Conservation (phyloP, 2,329 filamentous ascomycete genomes). For the Aspergillus sp. region DNA sequence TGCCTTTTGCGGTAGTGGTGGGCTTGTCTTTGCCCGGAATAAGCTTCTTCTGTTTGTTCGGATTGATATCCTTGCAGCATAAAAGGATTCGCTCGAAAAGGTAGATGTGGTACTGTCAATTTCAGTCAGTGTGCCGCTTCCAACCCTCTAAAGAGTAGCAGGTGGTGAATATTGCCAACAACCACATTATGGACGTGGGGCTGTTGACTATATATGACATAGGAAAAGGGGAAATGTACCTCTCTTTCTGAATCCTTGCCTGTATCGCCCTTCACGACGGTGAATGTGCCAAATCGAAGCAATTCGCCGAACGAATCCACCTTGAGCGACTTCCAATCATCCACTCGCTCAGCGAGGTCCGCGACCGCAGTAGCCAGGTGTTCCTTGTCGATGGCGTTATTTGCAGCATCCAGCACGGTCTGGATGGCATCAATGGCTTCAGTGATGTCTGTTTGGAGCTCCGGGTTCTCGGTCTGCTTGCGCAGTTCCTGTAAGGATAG, state of each 20-base stretch:
- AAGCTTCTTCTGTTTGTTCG: slow-evolving; percentile 66
- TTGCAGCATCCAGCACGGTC: slow-evolving; percentile 72
- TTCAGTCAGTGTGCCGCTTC: not conserved
- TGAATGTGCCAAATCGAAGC: slow-evolving; percentile 80
- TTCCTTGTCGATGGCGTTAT: slow-evolving; percentile 83
- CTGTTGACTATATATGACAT: not conserved
- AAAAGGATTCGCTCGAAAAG: slow-evolving; percentile 91
- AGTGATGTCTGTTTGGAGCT: slow-evolving; percentile 62
- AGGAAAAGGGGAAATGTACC: slow-evolving; percentile 43
- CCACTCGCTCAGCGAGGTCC: slow-evolving; percentile 73
- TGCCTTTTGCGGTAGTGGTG: slow-evolving; percentile 61
- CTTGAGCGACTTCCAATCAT: slow-evolving; percentile 93
- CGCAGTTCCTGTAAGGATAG: slow-evolving; percentile 58
- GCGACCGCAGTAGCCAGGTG: slow-evolving; percentile 73
- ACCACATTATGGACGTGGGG: too few relatives aligned
- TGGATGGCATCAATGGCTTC: slow-evolving; percentile 74
- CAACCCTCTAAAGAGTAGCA: too few relatives aligned
- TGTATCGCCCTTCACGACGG: slow-evolving; percentile 66
- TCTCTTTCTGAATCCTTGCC: slow-evolving; percentile 89
- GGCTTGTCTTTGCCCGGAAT: slow-evolving; percentile 61
- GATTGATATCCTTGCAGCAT: slow-evolving; percentile 90
- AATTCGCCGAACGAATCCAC: slow-evolving; percentile 88
- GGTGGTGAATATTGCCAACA: too few relatives aligned
- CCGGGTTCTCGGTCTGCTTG: slow-evolving; percentile 71
- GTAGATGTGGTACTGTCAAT: slow-evolving; percentile 80